A percentile compares a stretch with the other conserved stretches of the same genome.
These are phyloP conservation scores for Chaetomiaceae sp. DNA, from an alignment of 2,329 filamentous ascomycete species.

Conservation along the genomic window DNA sequence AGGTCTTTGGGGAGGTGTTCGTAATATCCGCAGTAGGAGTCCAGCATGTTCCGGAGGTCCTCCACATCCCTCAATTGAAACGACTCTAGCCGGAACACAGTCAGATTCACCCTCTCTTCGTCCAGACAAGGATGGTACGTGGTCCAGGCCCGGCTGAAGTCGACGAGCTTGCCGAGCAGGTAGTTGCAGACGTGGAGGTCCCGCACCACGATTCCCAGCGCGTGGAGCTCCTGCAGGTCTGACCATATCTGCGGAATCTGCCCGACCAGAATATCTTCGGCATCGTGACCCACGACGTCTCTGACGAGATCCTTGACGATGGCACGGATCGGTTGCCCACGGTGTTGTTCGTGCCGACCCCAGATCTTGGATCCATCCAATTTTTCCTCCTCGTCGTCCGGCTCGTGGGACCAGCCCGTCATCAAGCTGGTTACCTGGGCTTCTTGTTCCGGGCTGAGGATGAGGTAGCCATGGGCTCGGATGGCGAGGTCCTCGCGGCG, in stretches of 20 bases:
- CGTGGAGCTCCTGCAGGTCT: slow-evolving; percentile 11
- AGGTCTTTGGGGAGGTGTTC: too few relatives aligned
- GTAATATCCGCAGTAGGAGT: too few relatives aligned
- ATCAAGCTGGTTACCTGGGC: not conserved
- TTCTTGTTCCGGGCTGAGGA: slow-evolving; percentile 6
- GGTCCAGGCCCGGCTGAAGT: slow-evolving; percentile 15
- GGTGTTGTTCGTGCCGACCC: not conserved
- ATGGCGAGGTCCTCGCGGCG: slow-evolving; percentile 6
- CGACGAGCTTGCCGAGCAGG: slow-evolving; percentile 11
- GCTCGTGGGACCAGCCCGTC: not conserved
- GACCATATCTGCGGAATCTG: slow-evolving; percentile 2
- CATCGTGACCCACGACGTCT: not conserved
- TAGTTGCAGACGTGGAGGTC: slow-evolving; percentile 10
- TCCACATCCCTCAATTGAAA: too few relatives aligned
- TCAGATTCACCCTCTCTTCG: too few relatives aligned
- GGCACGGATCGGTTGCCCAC: not conserved
- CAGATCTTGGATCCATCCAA: not conserved
- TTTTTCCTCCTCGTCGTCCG: too few relatives aligned
- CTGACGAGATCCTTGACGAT: slow-evolving; percentile 12
- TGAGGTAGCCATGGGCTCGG: slow-evolving; percentile 12
- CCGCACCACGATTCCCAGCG: slow-evolving; percentile 12
- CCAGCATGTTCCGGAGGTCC: too few relatives aligned
- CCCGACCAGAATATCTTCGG: not conserved
- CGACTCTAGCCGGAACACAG: too few relatives aligned
- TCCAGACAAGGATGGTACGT: not conserved